Evolutionary conservation across 73 alveolate genomes (phyloP), one percentile per base, ranked within the genome.

Genomic region (Paramecium bursaria): DNA sequence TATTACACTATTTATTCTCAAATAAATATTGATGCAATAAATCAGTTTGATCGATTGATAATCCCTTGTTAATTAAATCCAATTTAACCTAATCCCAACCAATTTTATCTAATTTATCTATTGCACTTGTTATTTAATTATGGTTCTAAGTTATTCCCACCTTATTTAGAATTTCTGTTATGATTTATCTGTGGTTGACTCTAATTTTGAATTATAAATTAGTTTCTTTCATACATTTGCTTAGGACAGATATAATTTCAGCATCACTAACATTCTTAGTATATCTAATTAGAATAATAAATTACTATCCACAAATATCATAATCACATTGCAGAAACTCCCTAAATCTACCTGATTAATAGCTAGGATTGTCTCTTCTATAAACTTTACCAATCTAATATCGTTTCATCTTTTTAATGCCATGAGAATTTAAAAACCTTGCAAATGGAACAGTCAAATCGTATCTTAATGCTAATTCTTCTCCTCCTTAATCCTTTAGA

Each of bases 381-480:
- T 96, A 96, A 7, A 96, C 99, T 82, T 96, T 96, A 5, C 97
- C 99, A 55, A 96, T 96, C 88, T 96, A 98, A 92, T 51, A 96
- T 87, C 99, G 87, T 92, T 96, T 96, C 61, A 94, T 67, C 14
- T 90, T 75, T 13, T 91, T 73, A 22, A 95, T 39, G 33, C 90
- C 75, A 50, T 94, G 88, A 11, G 77, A 77, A 3, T 98, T 98
- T 39, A 93, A 76, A 73, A 46, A 96, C 39, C 99, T 51, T 10
- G 99, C 99, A 74, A 96, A 93, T 4, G 98, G 99, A 5, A 95
- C 98, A 11, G 99, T 95, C 67, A 96, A 90, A 87, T 95, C 99
- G 61, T 95, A 95, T 89, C 99, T 74, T 55, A 95, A 85, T 29
- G 98, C 90, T 7, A 95, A 55, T 22, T 91, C 88, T 74, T 95